These are phyloP conservation scores for Hypoxylon sp. DNA, from an alignment of 2,329 filamentous ascomycete species.

Conservation along the genomic window DNA sequence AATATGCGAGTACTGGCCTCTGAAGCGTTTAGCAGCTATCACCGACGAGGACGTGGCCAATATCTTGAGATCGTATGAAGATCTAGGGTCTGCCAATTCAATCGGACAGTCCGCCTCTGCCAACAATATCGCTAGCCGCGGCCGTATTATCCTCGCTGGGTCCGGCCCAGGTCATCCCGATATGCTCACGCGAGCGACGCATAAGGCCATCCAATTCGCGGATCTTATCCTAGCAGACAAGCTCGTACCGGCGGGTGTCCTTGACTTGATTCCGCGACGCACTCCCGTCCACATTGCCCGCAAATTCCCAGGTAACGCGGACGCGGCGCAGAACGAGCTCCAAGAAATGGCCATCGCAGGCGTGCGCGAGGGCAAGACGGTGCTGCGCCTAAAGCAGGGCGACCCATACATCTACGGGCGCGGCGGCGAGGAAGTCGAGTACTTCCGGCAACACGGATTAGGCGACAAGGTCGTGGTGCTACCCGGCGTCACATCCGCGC, in stretches of 20 bases:
- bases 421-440: constrained; percentile 91
- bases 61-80: constrained; percentile 80
- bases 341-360: constrained; percentile 81
- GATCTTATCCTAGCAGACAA: constrained; percentile 89
- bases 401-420: constrained; percentile 97
- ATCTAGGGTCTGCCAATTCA: constrained; percentile 33
- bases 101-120: constrained; percentile 37
- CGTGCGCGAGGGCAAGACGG: constrained; percentile 75
- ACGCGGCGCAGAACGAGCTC: constrained; percentile 91
- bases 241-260: constrained; percentile 84
- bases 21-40: constrained; percentile 83
- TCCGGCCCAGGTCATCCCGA: constrained; percentile 94
- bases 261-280: constrained; percentile 90
- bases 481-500: constrained; percentile 89
- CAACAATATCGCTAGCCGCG: constrained; percentile 54
- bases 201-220: constrained; percentile 80
- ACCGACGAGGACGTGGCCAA: constrained; percentile 82
- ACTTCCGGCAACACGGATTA: constrained; percentile 80
- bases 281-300: constrained; percentile 92
- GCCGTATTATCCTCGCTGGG: constrained; percentile 88
- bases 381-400: constrained; percentile 93
- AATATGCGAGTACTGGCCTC: constrained; percentile 98
- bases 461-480: constrained; percentile 76
- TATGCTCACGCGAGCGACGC: constrained; percentile 85
- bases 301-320: constrained; percentile 98